Base-by-base conservation (phyloP, 306 rosid genomes). In the Rosa chinensis region DNA sequence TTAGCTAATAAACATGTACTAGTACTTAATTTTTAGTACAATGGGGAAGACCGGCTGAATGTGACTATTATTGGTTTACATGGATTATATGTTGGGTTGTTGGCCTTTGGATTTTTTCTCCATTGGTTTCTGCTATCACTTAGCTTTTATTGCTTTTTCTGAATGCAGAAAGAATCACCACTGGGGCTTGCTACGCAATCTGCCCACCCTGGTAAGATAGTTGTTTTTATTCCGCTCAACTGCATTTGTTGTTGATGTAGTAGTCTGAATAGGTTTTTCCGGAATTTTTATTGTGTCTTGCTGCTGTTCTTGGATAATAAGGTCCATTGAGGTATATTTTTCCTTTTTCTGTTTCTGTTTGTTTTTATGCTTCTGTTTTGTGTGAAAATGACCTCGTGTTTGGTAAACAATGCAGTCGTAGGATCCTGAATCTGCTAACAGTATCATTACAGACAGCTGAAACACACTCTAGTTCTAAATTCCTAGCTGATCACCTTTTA, bases 81-180 rank as follows among this genome's bases (percentile, higher is more conserved):
- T 44, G 1, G 48, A 21, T 75, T 18, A n/a, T 3, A 13, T 52
- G 12, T 69, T 59, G 21, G 59, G 59, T 52, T 2, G 59, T 17
- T 48, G 0, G 52, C 1, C 52, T 16, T 52, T 52, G n/a, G 2
- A 25, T 5, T 43, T 56, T 11, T 61, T 13, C 7, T 7, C 42
- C 25, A 0, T 59, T 4, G 6, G 4, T 28, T 16, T 40, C 47
- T 11, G 11, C 61, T 2, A 45, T 3, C 3, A 37, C 40, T 50
- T 10, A 39, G 45, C 59, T 16, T 68, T 40, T 37, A 32, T 64
- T 85, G 44, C 5, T 35, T 62, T 68, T 75, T 77, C 4, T 81
- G n/a, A 39, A 43, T 83, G 84, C 89, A 94, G 98, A 94, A 89
- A 80, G 97, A 94, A 80, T 78, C 97, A 1, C 98, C 98, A 18